Evolutionary conservation across 257 asterid genomes (phyloP).

Genomic region (Solanum pimpinellifolium): DNA sequence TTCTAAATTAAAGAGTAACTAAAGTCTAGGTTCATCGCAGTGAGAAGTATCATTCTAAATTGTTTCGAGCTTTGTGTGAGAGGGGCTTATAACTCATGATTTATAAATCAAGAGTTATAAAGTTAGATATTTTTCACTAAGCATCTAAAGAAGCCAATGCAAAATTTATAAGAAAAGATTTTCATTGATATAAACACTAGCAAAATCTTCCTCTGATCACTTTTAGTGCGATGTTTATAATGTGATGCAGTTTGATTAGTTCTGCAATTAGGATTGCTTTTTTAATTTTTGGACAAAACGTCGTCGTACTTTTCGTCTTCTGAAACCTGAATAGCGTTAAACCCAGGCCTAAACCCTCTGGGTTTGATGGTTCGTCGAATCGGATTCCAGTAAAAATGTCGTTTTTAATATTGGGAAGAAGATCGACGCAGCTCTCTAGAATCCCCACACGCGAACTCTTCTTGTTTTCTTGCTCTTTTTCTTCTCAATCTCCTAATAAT

Average conservation of each 20-base stretch:
- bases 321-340: background rate
- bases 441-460: conserved; percentile 8
- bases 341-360: conserved; percentile 1
- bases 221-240: too few relatives aligned
- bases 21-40: background rate
- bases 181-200: background rate
- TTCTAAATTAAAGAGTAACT: background rate
- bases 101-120: background rate
- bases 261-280: background rate
- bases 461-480: conserved; percentile 6
- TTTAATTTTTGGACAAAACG: background rate
- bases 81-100: background rate
- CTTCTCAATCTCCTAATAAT: conserved; percentile 17
- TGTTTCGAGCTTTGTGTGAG: background rate
- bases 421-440: conserved; percentile 1
- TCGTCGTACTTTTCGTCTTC: background rate
- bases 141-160: background rate
- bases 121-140: background rate
- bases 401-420: conserved; percentile 21
- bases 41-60: background rate
- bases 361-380: background rate
- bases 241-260: background rate
- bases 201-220: background rate
- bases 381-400: conserved; percentile 14
- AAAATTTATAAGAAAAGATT: background rate